Conservation (phyloP, 2,329 filamentous ascomycete species). For the Exophiala bonariae region DNA sequence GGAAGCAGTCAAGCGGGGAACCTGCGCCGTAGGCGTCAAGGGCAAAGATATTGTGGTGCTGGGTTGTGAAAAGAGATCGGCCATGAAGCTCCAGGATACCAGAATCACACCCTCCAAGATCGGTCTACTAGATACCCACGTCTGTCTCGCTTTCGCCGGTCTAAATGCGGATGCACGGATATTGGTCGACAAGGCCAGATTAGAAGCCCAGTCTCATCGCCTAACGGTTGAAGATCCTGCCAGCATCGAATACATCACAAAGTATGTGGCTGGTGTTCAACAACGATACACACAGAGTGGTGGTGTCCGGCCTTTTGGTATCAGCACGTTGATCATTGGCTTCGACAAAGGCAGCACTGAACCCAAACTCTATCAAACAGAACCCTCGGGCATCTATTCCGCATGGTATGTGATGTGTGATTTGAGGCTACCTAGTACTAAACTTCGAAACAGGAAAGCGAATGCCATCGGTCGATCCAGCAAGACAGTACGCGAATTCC, state of each 20-base stretch:
- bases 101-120: slow-evolving; percentile 99
- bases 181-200: slow-evolving; percentile 93
- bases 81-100: slow-evolving; percentile 99
- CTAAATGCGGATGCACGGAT: slow-evolving; percentile 98
- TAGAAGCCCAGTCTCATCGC: slow-evolving; percentile 96
- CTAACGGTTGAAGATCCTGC: slow-evolving; percentile 96
- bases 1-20: slow-evolving; percentile 98
- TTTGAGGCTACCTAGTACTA: slow-evolving; percentile 24
- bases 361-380: slow-evolving; percentile 93
- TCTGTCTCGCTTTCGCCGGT: slow-evolving; percentile 94
- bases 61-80: slow-evolving; percentile 97
- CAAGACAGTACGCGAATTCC: slow-evolving; percentile 98
- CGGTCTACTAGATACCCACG: slow-evolving; percentile 90
- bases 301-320: slow-evolving; percentile 97
- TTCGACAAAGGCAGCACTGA: slow-evolving; percentile 91
- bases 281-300: slow-evolving; percentile 98
- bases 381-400: slow-evolving; percentile 99
- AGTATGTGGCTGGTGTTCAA: slow-evolving; percentile 96
- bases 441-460: slow-evolving; percentile 72
- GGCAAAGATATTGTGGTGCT: slow-evolving; percentile 91
- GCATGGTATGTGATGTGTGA: slow-evolving; percentile 70
- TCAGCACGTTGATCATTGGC: slow-evolving; percentile 96
- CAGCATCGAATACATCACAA: slow-evolving; percentile 98
- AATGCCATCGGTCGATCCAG: slow-evolving; percentile 97
- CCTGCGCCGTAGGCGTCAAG: slow-evolving; percentile 97